Percentiles rank a stretch among this genome's conserved stretches.
These are phyloP conservation scores for Exophiala sp. DNA, from an alignment of 2,329 filamentous ascomycete species.

Conservation along the genomic window DNA sequence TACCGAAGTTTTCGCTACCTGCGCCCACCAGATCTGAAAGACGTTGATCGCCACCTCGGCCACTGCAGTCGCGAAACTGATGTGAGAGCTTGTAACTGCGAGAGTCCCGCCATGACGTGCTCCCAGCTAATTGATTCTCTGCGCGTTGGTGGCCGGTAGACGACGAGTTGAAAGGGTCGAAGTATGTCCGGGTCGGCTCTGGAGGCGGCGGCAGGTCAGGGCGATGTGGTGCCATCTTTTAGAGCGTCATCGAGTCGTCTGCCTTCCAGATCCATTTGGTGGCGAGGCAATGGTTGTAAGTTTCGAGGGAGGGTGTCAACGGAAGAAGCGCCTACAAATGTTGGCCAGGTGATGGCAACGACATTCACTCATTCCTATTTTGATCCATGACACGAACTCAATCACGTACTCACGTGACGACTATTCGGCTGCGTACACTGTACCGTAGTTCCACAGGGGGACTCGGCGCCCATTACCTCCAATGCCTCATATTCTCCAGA, in stretches of 20 bases:
- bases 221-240: slow-evolving; percentile 17
- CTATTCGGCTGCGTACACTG: no score
- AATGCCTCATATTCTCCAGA: no score
- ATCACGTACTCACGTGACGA: background rate
- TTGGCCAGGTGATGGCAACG: background rate
- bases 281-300: background rate
- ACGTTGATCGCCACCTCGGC: slow-evolving; percentile 56
- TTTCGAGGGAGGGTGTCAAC: no score
- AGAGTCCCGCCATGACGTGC: slow-evolving; percentile 64
- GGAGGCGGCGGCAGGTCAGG: slow-evolving; percentile 19
- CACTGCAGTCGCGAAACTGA: slow-evolving; percentile 59
- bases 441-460: no score
- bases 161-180: slow-evolving; percentile 55
- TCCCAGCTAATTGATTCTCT: slow-evolving; percentile 58
- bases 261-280: background rate
- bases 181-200: slow-evolving; percentile 28
- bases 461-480: no score
- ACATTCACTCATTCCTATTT: background rate
- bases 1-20: slow-evolving; percentile 52
- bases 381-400: background rate
- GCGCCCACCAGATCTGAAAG: slow-evolving; percentile 58
- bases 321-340: background rate
- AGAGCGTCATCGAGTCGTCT: background rate
- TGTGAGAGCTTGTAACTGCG: slow-evolving; percentile 62
- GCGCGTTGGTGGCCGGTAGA: slow-evolving; percentile 73